phyloP scores from a whole-genome alignment of 2,329 filamentous ascomycete genomes.

The Calonectria leucothoes region DNA sequence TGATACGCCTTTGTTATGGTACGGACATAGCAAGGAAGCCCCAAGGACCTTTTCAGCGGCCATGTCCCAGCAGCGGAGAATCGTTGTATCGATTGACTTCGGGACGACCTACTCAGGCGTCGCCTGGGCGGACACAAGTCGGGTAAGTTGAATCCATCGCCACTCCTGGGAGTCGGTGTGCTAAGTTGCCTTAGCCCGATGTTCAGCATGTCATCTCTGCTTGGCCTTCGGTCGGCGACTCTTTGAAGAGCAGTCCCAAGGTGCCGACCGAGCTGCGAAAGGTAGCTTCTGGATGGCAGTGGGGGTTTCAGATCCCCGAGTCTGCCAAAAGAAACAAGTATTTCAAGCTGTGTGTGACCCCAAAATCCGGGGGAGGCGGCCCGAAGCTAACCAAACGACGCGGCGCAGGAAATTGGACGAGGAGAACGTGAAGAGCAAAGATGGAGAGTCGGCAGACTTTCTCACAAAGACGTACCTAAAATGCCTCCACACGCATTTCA shows the following conservation, averaged over 20 bases:
- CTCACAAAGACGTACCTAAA: conserved; percentile 57
- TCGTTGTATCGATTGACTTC: conserved; percentile 67
- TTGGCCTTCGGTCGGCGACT: conserved; percentile 54
- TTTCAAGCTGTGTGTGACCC: conserved; percentile 61
- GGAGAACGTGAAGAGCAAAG: conserved; percentile 40
- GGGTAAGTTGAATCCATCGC: conserved; percentile 42
- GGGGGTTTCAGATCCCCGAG: conserved; percentile 62
- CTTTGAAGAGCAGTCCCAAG: conserved; percentile 52
- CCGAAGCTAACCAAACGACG: conserved; percentile 25
- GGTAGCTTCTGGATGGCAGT: conserved; percentile 54
- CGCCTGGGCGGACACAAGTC: conserved; percentile 61
- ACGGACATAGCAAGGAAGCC: conserved; percentile 28
- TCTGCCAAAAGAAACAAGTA: conserved; percentile 52
- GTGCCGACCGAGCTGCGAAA: conserved; percentile 63
- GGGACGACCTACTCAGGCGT: conserved; percentile 68
- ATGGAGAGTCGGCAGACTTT: conserved; percentile 50
- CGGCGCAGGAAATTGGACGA: conserved; percentile 50
- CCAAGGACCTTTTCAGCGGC: conserved; percentile 28
- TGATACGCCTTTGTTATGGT: conserved; percentile 33
- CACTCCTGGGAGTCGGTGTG: conserved; percentile 10
- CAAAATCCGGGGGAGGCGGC: background rate
- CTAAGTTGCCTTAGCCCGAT: conserved; percentile 49
- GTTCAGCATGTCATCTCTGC: conserved; percentile 55
- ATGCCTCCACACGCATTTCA: conserved; percentile 60
- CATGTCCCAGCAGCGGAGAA: conserved; percentile 50